These are phyloP conservation scores for Elasticomyces elasticus DNA, from an alignment of 495 filamentous ascomycete genomes.

Conservation along the genomic window DNA sequence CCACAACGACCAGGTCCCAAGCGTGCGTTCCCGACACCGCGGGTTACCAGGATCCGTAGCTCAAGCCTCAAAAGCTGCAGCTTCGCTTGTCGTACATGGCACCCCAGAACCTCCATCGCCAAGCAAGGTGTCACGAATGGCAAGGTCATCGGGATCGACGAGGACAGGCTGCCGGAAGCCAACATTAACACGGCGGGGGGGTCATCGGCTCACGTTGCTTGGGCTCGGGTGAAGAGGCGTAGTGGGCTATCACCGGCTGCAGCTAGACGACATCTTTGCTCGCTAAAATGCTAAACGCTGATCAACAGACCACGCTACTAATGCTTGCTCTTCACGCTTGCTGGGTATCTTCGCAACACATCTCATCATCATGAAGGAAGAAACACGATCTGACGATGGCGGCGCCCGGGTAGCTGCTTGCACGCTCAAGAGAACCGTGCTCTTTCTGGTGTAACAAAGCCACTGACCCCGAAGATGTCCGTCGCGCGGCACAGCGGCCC, in stretches of 20 bases:
- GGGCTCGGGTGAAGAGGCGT: neutral
- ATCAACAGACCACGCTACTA: neutral
- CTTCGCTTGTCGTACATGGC: constrained; percentile 6
- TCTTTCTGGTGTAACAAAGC: too few species aligned
- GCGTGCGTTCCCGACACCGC: neutral
- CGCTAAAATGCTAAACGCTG: neutral
- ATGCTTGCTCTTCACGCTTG: neutral
- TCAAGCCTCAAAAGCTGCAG: neutral
- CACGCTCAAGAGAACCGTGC: too few species aligned
- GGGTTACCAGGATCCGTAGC: constrained; percentile 2
- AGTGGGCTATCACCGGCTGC: neutral
- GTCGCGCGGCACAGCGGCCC: neutral
- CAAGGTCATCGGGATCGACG: neutral
- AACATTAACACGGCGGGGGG: neutral
- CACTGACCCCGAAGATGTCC: constrained; percentile 7
- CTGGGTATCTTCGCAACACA: too few species aligned
- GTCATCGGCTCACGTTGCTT: neutral
- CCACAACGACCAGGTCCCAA: neutral
- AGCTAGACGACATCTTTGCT: neutral
- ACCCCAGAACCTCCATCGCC: neutral
- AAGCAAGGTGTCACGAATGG: neutral
- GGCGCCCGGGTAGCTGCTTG: too few species aligned
- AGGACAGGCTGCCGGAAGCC: neutral
- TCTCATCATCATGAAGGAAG: too few species aligned
- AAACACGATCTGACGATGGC: too few species aligned